Conservation (phyloP, 2,329 filamentous ascomycete species). For the Exophiala calicioides region DNA sequence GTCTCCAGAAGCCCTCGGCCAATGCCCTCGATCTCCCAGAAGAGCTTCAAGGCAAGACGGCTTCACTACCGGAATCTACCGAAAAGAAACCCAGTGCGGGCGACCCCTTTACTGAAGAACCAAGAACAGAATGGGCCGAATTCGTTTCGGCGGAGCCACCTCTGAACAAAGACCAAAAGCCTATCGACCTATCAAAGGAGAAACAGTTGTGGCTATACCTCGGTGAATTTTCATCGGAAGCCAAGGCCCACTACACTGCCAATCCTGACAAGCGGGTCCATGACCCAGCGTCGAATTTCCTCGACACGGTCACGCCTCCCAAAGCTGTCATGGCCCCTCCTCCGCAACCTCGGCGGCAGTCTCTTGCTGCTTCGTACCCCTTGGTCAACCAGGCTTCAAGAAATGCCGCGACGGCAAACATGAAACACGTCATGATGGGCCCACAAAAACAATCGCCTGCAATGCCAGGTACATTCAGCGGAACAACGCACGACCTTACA, state of each 20-base stretch:
- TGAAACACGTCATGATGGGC: constrained; percentile 15
- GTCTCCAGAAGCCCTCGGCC: constrained; percentile 47
- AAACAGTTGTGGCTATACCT: constrained; percentile 88
- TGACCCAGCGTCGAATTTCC: constrained; percentile 53
- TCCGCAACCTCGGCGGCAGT: constrained; percentile 32
- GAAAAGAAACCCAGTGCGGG: constrained; percentile 36
- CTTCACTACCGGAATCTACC: constrained; percentile 32
- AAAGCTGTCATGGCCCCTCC: constrained; percentile 30
- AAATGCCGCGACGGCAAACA: constrained; percentile 25
- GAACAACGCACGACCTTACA: constrained; percentile 26
- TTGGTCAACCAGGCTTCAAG: constrained; percentile 23
- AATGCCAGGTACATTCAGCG: constrained; percentile 22
- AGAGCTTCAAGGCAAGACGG: constrained; percentile 48
- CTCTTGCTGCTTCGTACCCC: constrained; percentile 27
- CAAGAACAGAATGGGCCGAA: constrained; percentile 68
- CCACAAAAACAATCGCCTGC: constrained; percentile 3
- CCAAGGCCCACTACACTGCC: constrained; percentile 86
- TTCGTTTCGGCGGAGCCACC: constrained; percentile 67
- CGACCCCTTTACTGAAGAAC: constrained; percentile 40
- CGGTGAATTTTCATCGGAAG: constrained; percentile 81
- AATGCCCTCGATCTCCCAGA: constrained; percentile 49
- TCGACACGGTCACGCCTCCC: constrained; percentile 46
- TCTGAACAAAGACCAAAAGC: constrained; percentile 62
- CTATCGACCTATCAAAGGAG: constrained; percentile 69
- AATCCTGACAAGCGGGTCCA: constrained; percentile 58